A percentile compares a stretch with the other conserved stretches of the same genome.
Conservation (phyloP, 352 stramenopile genomes). For the Phytophthora chlamydospora region DNA sequence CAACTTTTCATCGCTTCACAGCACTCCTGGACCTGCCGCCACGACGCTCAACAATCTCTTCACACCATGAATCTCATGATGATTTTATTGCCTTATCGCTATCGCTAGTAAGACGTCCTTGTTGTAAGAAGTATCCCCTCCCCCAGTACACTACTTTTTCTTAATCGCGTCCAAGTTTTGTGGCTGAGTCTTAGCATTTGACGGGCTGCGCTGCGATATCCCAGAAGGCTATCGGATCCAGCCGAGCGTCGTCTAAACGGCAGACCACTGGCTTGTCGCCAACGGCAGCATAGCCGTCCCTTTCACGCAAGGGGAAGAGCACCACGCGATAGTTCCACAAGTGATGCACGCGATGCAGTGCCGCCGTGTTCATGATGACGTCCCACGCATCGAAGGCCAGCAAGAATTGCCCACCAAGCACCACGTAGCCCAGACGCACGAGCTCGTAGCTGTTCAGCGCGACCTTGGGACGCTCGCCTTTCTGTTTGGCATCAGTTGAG, state of each 20-base stretch:
- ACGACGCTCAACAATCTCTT: conserved; percentile 27
- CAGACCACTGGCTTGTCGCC: conserved; percentile 39
- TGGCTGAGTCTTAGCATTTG: conserved; percentile 23
- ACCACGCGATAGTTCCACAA: conserved; percentile 41
- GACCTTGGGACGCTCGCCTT: conserved; percentile 12
- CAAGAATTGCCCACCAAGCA: conserved; percentile 35
- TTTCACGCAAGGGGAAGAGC: conserved; percentile 35
- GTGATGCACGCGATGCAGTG: conserved; percentile 26
- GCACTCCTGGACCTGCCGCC: conserved; percentile 21
- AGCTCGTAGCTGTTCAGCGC: conserved; percentile 45
- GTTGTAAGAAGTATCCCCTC: conserved; percentile 22
- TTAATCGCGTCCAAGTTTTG: conserved; percentile 1
- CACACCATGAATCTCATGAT: conserved; percentile 22
- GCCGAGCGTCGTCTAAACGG: conserved; percentile 32
- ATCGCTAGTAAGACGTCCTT: conserved; percentile 19
- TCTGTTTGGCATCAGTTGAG: conserved; percentile 2
- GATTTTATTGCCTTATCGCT: conserved; percentile 7
- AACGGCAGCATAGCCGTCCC: conserved; percentile 21
- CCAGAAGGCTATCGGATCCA: conserved; percentile 32
- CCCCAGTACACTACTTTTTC: conserved; percentile 21
- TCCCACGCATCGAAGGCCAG: conserved; percentile 41
- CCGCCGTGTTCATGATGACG: conserved; percentile 27
- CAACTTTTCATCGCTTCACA: conserved; percentile 36
- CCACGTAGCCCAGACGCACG: conserved; percentile 42
- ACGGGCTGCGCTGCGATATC: conserved; percentile 35